A percentile compares a stretch with the other conserved stretches of the same genome.
These are phyloP conservation scores for Cocos nucifera DNA, from an alignment of 176 grass and related monocot species.

Conservation along the genomic window DNA sequence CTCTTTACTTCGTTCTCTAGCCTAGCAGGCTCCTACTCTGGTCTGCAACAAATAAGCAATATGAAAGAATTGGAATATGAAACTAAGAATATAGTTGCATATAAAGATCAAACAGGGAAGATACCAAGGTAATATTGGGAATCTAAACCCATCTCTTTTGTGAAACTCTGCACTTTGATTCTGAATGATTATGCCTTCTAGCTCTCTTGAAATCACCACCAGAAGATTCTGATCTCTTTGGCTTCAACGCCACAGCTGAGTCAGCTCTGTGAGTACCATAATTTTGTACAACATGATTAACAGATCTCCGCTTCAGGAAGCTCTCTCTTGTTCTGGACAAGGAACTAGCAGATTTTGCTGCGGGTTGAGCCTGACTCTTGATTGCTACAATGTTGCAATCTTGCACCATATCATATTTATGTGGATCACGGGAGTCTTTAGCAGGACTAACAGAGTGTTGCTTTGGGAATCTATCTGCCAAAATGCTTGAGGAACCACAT, in stretches of 20 bases:
- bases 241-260: constrained; percentile 27
- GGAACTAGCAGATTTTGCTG: neutral
- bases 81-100: too few species aligned
- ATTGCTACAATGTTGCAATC: neutral
- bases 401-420: neutral
- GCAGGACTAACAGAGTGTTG: too few species aligned
- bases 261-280: constrained; percentile 20
- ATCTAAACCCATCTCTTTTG: constrained; percentile 51
- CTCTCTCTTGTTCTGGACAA: neutral
- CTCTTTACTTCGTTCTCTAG: too few species aligned
- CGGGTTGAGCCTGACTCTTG: neutral
- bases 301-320: neutral
- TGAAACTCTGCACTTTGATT: constrained; percentile 27
- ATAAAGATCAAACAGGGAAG: too few species aligned
- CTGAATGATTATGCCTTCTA: constrained; percentile 31
- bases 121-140: too few species aligned
- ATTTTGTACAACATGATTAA: constrained; percentile 31
- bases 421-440: too few species aligned
- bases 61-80: too few species aligned
- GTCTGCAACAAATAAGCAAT: too few species aligned
- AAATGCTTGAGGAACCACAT: too few species aligned
- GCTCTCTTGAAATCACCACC: constrained; percentile 62
- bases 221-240: constrained; percentile 27
- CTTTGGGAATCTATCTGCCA: too few species aligned
- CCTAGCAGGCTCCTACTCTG: too few species aligned